Evolutionary conservation across 768 basidiomycete genomes (phyloP).

Genomic region (Mycena capillaripes): DNA sequence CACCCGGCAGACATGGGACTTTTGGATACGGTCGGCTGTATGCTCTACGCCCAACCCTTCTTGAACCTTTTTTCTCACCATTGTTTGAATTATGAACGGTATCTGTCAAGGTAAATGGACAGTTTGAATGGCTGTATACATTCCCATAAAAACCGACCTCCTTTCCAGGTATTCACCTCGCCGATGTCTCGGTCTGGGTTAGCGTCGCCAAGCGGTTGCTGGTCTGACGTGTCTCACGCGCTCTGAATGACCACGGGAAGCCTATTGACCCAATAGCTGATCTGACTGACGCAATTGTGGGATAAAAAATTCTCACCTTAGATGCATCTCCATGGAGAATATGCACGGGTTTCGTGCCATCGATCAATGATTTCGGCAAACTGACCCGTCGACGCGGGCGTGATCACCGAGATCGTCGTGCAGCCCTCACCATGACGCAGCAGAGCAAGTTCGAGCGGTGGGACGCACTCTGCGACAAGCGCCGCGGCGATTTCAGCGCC

Average conservation of each 20-base stretch:
- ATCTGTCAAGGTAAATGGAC: conserved; percentile 7
- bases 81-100: neutral
- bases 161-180: conserved; percentile 26
- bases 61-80: neutral
- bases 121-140: neutral
- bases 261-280: conserved; percentile 36
- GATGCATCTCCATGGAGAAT: no score
- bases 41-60: neutral
- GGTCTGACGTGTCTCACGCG: conserved; percentile 39
- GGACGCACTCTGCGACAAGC: no score
- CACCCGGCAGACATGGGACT: conserved; percentile 36
- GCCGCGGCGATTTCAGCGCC: no score
- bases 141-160: neutral
- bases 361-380: no score
- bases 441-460: no score
- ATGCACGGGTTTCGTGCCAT: no score
- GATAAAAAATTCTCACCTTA: no score
- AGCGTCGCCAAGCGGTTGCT: conserved; percentile 38
- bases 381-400: no score
- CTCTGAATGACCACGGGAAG: conserved; percentile 37
- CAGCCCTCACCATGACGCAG: no score
- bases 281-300: conserved; percentile 35
- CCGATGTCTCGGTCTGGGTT: conserved; percentile 40
- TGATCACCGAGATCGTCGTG: no score
- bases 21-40: conserved; percentile 49